Evolutionary conservation across 1,139 yeast genomes (phyloP), one percentile per base, ranked within the genome.

Genomic region (Nakaseomyces sp.): DNA sequence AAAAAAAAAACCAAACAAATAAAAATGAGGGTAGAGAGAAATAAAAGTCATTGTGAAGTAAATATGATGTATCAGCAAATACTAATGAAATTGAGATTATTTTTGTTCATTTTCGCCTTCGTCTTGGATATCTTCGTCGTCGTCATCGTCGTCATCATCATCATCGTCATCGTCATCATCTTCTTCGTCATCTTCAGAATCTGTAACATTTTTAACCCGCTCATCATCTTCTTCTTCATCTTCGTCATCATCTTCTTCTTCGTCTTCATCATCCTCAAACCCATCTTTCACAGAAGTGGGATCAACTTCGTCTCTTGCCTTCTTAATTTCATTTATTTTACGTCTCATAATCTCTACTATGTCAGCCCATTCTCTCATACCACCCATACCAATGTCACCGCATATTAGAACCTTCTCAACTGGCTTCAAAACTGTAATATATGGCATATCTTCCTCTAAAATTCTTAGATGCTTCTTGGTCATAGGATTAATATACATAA

Each of bases 321-420:
- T 53, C 15, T 51, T 47, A 13, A 59, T 50, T 37, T 58, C 61
- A 15, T 49, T 48, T 8, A 67, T 51, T 69, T 52, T 74, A 42
- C 77, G 73, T 43, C 86, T 79, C 45, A 87, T 64, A 13, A 79
- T 77, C 55, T 87, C 96, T 9, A 88, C 96, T 44, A 89, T 76
- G 52, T 88, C 96, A 49, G 79, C 75, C 96, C 96, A 89, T 65
- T 91, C 97, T 81, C 82, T 79, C 93, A 83, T 83, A 45, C 93
- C 93, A 33, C 93, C 91, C 89, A 83, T 85, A 28, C 96, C 96
- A 49, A 89, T 88, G 57, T 88, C 96, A 47, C 97, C 96, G 64
- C 86, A 87, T 44, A 52, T 66, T 50, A 63, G 56, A 38, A 89
- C 95, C 61, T 89, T 89, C 61, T 89, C 97, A 3, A 86, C 88